phyloP scores from a whole-genome alignment of 2,329 filamentous ascomycete species.

The Bipolaris cookei region DNA sequence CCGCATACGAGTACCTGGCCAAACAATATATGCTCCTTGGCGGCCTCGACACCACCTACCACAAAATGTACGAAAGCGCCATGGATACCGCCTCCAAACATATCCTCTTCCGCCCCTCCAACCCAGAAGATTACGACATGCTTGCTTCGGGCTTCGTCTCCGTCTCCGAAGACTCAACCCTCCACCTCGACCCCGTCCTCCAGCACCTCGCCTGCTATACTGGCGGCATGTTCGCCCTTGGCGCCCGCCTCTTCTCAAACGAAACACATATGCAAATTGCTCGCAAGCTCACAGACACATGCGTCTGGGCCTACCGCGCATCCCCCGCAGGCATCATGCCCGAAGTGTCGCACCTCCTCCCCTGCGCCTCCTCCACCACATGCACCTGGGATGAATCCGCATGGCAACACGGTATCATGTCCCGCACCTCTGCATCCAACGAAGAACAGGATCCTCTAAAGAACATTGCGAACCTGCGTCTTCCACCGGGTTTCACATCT shows the following conservation, averaged over 20 bases:
- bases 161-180: conserved; percentile 34
- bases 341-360: conserved; percentile 61
- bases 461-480: conserved; percentile 48
- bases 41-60: conserved; percentile 54
- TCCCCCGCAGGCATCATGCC: conserved; percentile 67
- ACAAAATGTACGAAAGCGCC: conserved; percentile 63
- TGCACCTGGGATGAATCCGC: conserved; percentile 63
- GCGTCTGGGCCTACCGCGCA: conserved; percentile 67
- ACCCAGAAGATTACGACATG: conserved; percentile 54
- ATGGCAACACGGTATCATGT: conserved; percentile 54
- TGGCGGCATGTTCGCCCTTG: conserved; percentile 68
- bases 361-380: conserved; percentile 52
- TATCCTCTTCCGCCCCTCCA: conserved; percentile 59
- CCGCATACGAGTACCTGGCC: conserved; percentile 49
- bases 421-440: conserved; percentile 26
- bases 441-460: conserved; percentile 41
- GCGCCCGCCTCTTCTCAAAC: conserved; percentile 63
- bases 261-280: conserved; percentile 62
- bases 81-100: conserved; percentile 53
- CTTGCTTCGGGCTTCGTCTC: conserved; percentile 55
- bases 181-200: conserved; percentile 56
- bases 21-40: conserved; percentile 51
- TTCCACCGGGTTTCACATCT: conserved; percentile 54
- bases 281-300: conserved; percentile 64
- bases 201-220: conserved; percentile 66